phyloP scores from a whole-genome alignment of 1,139 yeast species.

The Candida sanyaensis region DNA sequence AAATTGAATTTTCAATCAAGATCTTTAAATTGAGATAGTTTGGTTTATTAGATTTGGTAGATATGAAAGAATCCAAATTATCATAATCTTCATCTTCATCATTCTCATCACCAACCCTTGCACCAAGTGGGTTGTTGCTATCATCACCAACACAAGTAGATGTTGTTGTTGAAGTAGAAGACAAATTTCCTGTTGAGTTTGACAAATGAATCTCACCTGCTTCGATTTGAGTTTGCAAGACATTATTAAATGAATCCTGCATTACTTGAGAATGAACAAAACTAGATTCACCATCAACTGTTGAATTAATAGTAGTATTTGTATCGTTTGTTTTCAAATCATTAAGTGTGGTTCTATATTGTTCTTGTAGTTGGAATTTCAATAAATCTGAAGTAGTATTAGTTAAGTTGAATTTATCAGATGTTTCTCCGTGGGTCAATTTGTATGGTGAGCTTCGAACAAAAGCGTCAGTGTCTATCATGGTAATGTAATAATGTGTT shows the following conservation, averaged over 20 bases:
- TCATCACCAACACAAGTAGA: constrained; percentile 3
- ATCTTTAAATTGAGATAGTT: constrained; percentile 44
- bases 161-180: constrained; percentile 1
- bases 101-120: constrained; percentile 7
- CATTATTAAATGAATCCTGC: constrained; percentile 37
- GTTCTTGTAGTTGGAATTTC: constrained; percentile 49
- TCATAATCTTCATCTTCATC: constrained; percentile 18
- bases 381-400: constrained; percentile 47
- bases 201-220: constrained; percentile 27
- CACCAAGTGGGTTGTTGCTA: constrained; percentile 5
- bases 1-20: constrained; percentile 45
- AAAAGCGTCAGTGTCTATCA: constrained; percentile 39
- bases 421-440: constrained; percentile 29
- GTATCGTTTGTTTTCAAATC: constrained; percentile 21
- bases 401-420: constrained; percentile 26
- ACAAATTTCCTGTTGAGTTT: constrained; percentile 3
- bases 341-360: constrained; percentile 30
- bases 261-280: constrained; percentile 18
- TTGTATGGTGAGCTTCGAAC: constrained; percentile 42
- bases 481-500: constrained; percentile 9
- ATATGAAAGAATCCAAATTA: constrained; percentile 20
- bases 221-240: constrained; percentile 37
- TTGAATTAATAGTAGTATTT: neutral
- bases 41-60: constrained; percentile 19
- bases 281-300: neutral